These are phyloP conservation scores for Pterocarpus santalinus DNA, from an alignment of 306 rosid genomes.

Conservation along the genomic window DNA sequence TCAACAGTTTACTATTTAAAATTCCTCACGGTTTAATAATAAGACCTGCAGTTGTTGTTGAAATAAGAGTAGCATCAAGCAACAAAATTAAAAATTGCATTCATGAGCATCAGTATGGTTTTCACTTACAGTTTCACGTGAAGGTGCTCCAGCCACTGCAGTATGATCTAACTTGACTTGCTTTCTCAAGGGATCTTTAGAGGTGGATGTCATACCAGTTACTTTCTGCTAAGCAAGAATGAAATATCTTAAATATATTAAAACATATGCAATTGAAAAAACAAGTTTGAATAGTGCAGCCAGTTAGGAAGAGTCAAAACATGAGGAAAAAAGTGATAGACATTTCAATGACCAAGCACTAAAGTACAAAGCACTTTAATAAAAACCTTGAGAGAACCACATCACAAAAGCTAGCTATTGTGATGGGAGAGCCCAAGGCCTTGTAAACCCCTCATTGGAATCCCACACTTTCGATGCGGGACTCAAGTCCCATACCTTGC, in stretches of 20 bases:
- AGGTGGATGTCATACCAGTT: conserved; percentile 41
- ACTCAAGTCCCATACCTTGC: no score
- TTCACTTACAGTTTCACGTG: conserved; percentile 60
- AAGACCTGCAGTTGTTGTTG: conserved; percentile 29
- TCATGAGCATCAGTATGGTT: conserved; percentile 30
- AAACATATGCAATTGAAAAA: neutral
- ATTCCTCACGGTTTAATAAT: conserved; percentile 19
- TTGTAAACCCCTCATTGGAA: no score
- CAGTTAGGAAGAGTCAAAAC: conserved; percentile 38
- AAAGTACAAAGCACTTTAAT: no score
- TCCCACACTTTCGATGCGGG: no score
- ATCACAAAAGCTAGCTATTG: no score
- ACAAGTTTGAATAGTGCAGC: conserved; percentile 14
- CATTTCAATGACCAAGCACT: neutral
- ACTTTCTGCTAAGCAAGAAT: conserved; percentile 49
- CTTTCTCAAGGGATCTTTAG: conserved; percentile 58
- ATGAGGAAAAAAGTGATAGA: conserved; percentile 3
- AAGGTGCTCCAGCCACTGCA: conserved; percentile 44
- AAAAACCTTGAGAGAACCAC: no score
- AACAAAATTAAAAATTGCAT: conserved; percentile 16
- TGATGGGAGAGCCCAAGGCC: no score
- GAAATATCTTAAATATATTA: conserved; percentile 33
- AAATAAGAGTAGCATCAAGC: conserved; percentile 29
- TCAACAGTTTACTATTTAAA: conserved; percentile 34
- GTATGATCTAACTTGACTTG: conserved; percentile 58